Evolutionary conservation across 257 asterid genomes (phyloP), one percentile per base, ranked within the genome.

Genomic region (Solanum rostratum): DNA sequence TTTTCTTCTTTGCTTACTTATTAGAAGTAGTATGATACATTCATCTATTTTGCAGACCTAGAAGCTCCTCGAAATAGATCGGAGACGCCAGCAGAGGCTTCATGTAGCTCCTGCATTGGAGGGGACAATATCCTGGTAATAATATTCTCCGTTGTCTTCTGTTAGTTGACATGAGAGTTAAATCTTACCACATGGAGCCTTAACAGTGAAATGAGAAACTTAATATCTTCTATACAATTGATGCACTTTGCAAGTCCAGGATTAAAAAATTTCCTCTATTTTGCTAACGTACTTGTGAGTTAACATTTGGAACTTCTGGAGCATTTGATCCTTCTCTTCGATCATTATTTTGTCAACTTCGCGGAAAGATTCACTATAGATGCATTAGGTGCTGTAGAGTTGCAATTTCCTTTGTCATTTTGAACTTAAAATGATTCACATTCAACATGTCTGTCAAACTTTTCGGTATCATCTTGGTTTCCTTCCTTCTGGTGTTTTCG

Each of bases 61-160:
- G 99, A 91, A 89, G 97, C 98, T 82, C 97, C 97, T 85, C 93
- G 96, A 87, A 92, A 95, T 89, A 95, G 99, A 85, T 86, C 93
- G 89, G 97, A 95, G 85, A 84, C 90, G 63, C 94, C 92, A 80
- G 81, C 86, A 52, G 99, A 93, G 89, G 84, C 92, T 87, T 89
- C 88, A 37, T 86, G 86, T 10, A 89, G 93, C 85, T 86, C 90
- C 85, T 90, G 84, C 84, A 70, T 88, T 71, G 92, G 88, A 68
- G 90, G 92, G 85, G 94, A 95, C 66, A 89, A 92, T 82, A 69
- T 86, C 71, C 89, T 86, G 93, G 99, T 93, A 96, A 83, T 50
- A 85, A 27, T 37, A 50, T 46, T 6, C 30, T 45, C 5, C 11
- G 4, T 63, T 3, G n/a, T 2, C 60, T 46, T 46, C n/a, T 43